Evolutionary conservation across 2,329 filamentous ascomycete species (phyloP), one percentile per base, ranked within the genome.

Genomic region (Parascedosporium putredinis): DNA sequence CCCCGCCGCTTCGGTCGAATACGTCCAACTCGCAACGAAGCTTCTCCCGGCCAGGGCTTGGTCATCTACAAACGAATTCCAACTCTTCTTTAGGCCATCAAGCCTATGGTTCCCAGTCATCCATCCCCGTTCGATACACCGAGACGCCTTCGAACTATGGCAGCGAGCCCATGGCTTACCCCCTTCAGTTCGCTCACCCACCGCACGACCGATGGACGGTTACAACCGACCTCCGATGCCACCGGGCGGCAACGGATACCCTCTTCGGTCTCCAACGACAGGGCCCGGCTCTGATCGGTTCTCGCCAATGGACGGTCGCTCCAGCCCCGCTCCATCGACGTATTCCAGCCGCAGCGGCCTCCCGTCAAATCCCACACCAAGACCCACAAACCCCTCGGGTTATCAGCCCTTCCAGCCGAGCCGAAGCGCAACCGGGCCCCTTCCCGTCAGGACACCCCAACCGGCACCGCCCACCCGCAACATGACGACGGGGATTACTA

Each of bases 341-440:
- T 57, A 55, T 47, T 55, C 60, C 7, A 55, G 59, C 14, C 54
- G 57, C 45, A 46, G 54, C 5, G 52, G 57, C 34, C 50, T 57
- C 20, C 51, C 50, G 3, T 51, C 52, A 14, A 52, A 54, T 3
- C 50, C 52, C 24, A 58, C 59, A 6, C 54, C 56, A 16, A 49
- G 45, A 20, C 54, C 57, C 8, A 40, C 36, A 7, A 58, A 57
- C 51, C 31, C 31, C n/a, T 57, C 55, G 43, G 56, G 57, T 16
- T 56, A 51, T 45, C 60, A 58, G 42, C 55, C 53, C 5, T 61
- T 58, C 50, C 54, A 57, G 25, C 62, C 16, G 48, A 44, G 18
- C 55, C 65, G 72, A 29, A 74, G 69, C 50, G 62, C 64, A 24
- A 72, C 71, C 12, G 64, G 64, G 1, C 65, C 66, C 3, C 55